Base-by-base conservation (phyloP, 345 rosid species). In the Acer yangbiense region DNA sequence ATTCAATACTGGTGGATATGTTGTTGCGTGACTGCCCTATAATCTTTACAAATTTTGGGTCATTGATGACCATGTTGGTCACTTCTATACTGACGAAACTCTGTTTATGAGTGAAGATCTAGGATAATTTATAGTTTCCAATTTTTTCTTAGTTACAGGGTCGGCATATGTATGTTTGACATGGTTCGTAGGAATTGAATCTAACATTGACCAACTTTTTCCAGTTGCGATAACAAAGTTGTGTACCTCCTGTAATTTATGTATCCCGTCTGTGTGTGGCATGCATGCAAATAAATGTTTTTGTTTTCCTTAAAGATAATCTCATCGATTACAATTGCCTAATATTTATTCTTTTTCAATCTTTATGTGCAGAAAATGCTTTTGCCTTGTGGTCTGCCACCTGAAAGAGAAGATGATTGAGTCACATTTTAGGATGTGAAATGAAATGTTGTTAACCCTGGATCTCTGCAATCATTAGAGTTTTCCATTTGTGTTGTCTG, bases 371-470 rank as follows among this genome's bases (percentile, higher is more conserved):
- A 96, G 97, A 96, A 96, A 96, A 94, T 96, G 98, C 99, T 93
- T 66, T 57, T 91, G 84, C 99, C 98, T 17, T 93, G 98, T 18
- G 97, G 99, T 57, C 87, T 95, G 50, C 96, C 99, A 13, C 99
- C 96, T 0, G 97, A 95, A 77, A 91, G 98, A 88, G 98, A 92
- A 89, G 98, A 92, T 46, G 98, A 93, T 62, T 93, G 78, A 25
- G 27, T 25, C 27, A 25, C 27, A 25, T 1, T 25, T 25, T 25
- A 25, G 27, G 25, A 25, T 25, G 25, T 25, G 25, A 25, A 25
- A 25, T 25, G 25, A 25, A 25, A 25, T 1, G 25, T 25, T 25
- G 25, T 25, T 1, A 25, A 25, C 25, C 25, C 25, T 25, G 25
- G 25, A 25, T 25, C 25, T 0, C 25, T 25, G 25, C 25, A 25